Percentiles rank a stretch among this genome's conserved stretches.
These are phyloP conservation scores for Ceratobasidium sp. DNA, from an alignment of 1,284 basidiomycete species.

Conservation along the genomic window DNA sequence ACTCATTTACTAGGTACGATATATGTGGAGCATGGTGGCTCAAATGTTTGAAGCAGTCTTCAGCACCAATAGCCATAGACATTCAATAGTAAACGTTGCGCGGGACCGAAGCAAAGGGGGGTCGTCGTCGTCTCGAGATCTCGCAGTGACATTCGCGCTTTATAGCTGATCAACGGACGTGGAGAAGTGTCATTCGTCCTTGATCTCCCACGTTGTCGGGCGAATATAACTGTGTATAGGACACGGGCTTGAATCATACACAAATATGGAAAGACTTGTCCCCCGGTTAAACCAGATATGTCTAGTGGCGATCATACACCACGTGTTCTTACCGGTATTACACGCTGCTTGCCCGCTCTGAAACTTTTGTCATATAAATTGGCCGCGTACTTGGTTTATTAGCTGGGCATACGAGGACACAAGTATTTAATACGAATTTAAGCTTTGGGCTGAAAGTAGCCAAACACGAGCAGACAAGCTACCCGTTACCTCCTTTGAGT, in stretches of 20 bases:
- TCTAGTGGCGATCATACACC: too few relatives aligned
- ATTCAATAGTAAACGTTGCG: not conserved
- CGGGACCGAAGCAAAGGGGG: too few relatives aligned
- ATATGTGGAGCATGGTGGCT: slow-evolving; percentile 7
- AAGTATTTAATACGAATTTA: not conserved
- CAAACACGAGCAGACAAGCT: not conserved
- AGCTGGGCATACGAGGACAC: not conserved
- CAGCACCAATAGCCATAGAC: not conserved
- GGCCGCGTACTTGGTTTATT: not conserved
- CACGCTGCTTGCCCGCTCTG: too few relatives aligned
- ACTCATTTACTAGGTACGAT: not conserved
- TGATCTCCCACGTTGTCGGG: not conserved
- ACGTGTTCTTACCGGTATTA: too few relatives aligned
- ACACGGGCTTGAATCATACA: too few relatives aligned
- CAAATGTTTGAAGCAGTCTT: not conserved
- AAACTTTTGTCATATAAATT: too few relatives aligned
- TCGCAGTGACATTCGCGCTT: not conserved
- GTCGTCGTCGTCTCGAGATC: not conserved
- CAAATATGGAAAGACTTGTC: too few relatives aligned
- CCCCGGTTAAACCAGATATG: too few relatives aligned
- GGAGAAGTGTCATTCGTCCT: not conserved
- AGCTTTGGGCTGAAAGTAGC: too few relatives aligned
- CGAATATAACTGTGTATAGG: not conserved
- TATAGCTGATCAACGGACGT: not conserved
- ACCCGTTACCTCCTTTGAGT: not conserved